Conservation (phyloP, 345 rosid genomes). For the Gynandropsis gynandra region DNA sequence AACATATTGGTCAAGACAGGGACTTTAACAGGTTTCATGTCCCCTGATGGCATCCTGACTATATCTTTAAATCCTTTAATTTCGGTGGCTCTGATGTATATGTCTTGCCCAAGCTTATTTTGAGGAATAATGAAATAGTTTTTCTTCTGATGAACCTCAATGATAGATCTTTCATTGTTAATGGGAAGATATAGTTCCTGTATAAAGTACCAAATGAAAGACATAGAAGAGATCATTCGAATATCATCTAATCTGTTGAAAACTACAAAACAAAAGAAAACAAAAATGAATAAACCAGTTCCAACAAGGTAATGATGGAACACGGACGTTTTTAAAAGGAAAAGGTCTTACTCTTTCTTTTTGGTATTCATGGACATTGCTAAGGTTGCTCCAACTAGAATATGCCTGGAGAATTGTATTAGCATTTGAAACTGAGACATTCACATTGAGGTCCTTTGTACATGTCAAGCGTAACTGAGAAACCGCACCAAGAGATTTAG, state of each 20-base stretch:
- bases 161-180: conserved; percentile 46
- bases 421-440: conserved; percentile 71
- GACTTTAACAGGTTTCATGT: conserved; percentile 72
- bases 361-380: conserved; percentile 41
- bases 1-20: conserved; percentile 80
- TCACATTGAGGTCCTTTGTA: conserved; percentile 70
- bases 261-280: conserved; percentile 7
- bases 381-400: conserved; percentile 90
- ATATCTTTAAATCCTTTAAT: conserved; percentile 46
- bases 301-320: conserved; percentile 10
- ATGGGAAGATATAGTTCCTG: conserved; percentile 51
- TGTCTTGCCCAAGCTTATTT: conserved; percentile 93
- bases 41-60: conserved; percentile 87
- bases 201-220: conserved; percentile 15
- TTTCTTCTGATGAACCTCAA: conserved; percentile 65
- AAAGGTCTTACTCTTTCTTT: conserved; percentile 38
- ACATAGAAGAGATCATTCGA: conserved; percentile 12
- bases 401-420: conserved; percentile 96
- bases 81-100: conserved; percentile 70
- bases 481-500: conserved; percentile 62
- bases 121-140: conserved; percentile 75
- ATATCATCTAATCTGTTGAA: neutral
- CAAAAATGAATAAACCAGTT: conserved; percentile 1
- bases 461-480: conserved; percentile 79
- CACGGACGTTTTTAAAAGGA: conserved; percentile 12